Evolutionary conservation across 129 eudicot species (phyloP), one percentile per base, ranked within the genome.

Genomic region (Gnaphalium uliginosum): DNA sequence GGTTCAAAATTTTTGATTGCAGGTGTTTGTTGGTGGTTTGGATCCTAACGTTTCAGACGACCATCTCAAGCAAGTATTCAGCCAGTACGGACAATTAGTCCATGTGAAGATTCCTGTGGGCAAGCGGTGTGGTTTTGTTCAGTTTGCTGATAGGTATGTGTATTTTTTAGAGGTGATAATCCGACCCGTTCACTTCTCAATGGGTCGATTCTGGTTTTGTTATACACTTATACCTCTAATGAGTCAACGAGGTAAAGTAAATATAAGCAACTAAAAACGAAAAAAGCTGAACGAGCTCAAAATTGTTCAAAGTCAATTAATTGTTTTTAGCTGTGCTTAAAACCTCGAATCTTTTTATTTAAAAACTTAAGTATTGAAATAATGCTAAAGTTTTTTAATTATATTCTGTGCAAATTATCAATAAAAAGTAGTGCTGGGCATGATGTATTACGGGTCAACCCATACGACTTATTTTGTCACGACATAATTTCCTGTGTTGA

Each of bases 111-210:
- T 94, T 57, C 99, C 97, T 0, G 72, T 83, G 15, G 97, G 97
- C 85, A 91, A 91, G 76, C 83, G 97, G 51, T 94, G 99, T 57
- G 99, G 99, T 26, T 94, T 94, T 83, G 99, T 94, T 75, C 97
- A 93, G 39, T 78, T 68, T 58, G 75, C 75, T 77, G 81, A 77
- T 5, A 77, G 81, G 81, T 77, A 57, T 58, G 69, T 23, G 0
- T 9, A 21, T 66, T 35, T 18, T 17, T 7, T 13, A 65, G 48
- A 65, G 23, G 23, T 65, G 46, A n/a, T 3, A 3, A 1, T 64
- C 35, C 2, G 67, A 26, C 67, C 33, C n/a, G 14, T 22, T 22
- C 13, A 56, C 26, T 25, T 24, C 6, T 9, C 27, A 21, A 24
- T 59, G 4, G 29, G 65, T 59, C 11, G 0, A 24, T 59, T 23